A percentile compares a stretch with the other conserved stretches of the same genome.
phyloP scores from a whole-genome alignment of 202 grass and related monocot species.

The Zoysia matrella region DNA sequence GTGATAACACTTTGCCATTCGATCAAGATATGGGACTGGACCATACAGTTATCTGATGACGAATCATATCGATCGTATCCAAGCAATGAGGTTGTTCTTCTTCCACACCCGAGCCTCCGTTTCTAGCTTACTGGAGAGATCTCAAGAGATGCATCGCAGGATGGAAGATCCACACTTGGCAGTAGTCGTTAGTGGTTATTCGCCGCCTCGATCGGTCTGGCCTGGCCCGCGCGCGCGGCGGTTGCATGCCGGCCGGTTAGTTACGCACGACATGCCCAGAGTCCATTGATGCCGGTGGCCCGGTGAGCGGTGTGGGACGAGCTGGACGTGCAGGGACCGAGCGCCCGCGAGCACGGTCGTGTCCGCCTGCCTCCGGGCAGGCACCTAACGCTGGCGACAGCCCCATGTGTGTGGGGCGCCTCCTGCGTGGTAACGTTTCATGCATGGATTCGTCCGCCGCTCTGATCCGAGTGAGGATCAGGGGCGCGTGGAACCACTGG shows the following conservation, averaged over 20 bases:
- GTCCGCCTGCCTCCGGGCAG: slow-evolving; percentile 40
- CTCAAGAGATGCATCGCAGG: too few relatives aligned
- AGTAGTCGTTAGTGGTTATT: background rate
- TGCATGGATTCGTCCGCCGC: too few relatives aligned
- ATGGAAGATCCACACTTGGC: too few relatives aligned
- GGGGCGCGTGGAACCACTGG: too few relatives aligned
- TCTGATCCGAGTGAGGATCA: too few relatives aligned
- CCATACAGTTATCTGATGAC: slow-evolving; percentile 16
- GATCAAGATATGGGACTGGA: background rate
- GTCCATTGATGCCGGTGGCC: background rate
- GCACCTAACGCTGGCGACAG: slow-evolving; percentile 31
- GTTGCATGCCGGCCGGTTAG: background rate
- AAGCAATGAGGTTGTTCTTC: too few relatives aligned
- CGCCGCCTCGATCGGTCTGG: slow-evolving; percentile 11
- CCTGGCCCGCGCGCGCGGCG: background rate
- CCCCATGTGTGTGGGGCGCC: slow-evolving; percentile 7
- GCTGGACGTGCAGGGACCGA: too few relatives aligned
- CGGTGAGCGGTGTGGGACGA: background rate
- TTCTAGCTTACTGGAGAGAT: too few relatives aligned
- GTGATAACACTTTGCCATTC: background rate
- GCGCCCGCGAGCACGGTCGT: slow-evolving; percentile 1
- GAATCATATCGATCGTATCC: background rate
- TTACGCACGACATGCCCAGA: slow-evolving; percentile 33
- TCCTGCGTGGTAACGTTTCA: too few relatives aligned
- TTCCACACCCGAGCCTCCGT: too few relatives aligned